Percentiles rank a stretch among this genome's conserved stretches.
These are phyloP conservation scores for Claviceps sp. DNA, from an alignment of 2,329 filamentous ascomycete species.

Conservation along the genomic window DNA sequence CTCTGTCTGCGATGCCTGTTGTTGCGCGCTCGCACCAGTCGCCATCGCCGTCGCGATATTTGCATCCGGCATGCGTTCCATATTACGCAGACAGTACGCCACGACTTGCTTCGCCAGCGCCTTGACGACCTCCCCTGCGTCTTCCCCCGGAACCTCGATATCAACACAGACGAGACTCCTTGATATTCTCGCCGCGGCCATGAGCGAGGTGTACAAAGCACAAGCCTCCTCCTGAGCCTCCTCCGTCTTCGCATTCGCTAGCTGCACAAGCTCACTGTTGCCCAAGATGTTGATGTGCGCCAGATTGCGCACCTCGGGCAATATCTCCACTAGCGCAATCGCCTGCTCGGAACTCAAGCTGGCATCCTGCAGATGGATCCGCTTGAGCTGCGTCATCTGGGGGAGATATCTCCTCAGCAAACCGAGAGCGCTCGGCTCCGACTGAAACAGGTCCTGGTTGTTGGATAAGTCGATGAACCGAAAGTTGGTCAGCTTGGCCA, in stretches of 20 bases:
- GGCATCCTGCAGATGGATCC: constrained; percentile 77
- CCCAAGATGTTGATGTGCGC: constrained; percentile 81
- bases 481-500: constrained; percentile 58
- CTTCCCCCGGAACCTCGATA: constrained; percentile 70
- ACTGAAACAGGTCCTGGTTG: constrained; percentile 67
- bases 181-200: constrained; percentile 76
- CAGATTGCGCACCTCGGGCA: constrained; percentile 69
- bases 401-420: constrained; percentile 53
- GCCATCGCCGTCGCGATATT: constrained; percentile 34
- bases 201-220: constrained; percentile 80
- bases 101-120: constrained; percentile 89
- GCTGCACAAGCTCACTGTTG: constrained; percentile 56
- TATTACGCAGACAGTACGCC: constrained; percentile 82
- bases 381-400: constrained; percentile 61
- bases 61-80: constrained; percentile 63
- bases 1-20: constrained; percentile 7
- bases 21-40: too few relatives aligned
- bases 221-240: constrained; percentile 83
- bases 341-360: constrained; percentile 75
- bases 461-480: constrained; percentile 88
- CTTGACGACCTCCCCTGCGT: constrained; percentile 82
- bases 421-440: constrained; percentile 57
- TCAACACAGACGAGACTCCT: constrained; percentile 77
- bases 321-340: constrained; percentile 78
- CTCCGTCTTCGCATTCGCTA: constrained; percentile 66